Evolutionary conservation across 176 grass and related monocot genomes (phyloP), one percentile per base, ranked within the genome.

Genomic region (Cenchrus purpureus): DNA sequence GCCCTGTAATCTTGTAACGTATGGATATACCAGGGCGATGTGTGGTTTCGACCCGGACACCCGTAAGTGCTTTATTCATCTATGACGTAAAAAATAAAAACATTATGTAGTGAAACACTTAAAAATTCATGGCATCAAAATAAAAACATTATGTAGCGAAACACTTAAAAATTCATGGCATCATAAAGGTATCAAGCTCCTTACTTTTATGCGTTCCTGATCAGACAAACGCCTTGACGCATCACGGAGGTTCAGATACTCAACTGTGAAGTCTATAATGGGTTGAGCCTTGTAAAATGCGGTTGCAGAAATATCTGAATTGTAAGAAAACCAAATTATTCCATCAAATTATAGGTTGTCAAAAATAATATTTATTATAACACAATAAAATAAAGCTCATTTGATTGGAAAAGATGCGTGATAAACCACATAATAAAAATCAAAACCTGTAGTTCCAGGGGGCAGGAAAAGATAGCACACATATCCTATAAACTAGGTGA

Each of bases 51-150:
- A 98, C 89, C 37, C 71, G 65, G 42, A 98, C 70, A 62, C 89
- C 89, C 62, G 15, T 92, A 4, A 98, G 83, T 51, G 88, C 93
- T 82, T 94, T 98, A 73, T 92, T 95, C 65, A 98, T 67, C 93
- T 98, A 66, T 54, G 25, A 54, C 32, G 71, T 1, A 63, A 73
- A 51, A 76, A 32, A 43, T 1, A 51, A n/a, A n/a, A 60, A n/a
- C 9, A 51, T 14, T 22, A 79, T n/a, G 74, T 10, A 76, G 58
- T n/a, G 31, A 15, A 71, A 60, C 5, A 37, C 19, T 71, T 63
- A 59, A 43, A 71, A 3, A 53, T 12, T 19, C 49, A 22, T 19
- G 2, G 54, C 13, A 82, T 48, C 1, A 13, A 57, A 86, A 65
- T 25, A 62, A 4, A 13, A 13, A 63, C 1, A 11, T 13, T n/a